A percentile compares a stretch with the other conserved stretches of the same genome.
Evolutionary conservation across 768 basidiomycete species (phyloP).

Genomic region (Leccinellum luteum): DNA sequence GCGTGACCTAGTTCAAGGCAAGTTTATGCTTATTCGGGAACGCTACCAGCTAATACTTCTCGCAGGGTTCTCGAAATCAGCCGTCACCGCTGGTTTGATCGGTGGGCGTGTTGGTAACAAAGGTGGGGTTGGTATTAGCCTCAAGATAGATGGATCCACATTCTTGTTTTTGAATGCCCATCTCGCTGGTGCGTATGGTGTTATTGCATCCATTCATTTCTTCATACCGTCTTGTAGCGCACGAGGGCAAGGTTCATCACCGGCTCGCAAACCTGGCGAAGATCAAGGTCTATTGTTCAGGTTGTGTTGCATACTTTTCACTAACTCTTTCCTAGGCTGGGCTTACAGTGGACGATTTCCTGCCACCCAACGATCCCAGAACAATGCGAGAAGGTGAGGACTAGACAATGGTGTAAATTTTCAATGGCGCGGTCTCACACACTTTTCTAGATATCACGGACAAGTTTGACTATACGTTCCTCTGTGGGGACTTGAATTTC

Average conservation of each 20-base stretch:
- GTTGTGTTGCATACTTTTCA: not conserved
- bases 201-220: not conserved
- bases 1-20: slow-evolving; percentile 61
- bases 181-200: slow-evolving; percentile 59
- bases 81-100: slow-evolving; percentile 86
- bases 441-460: slow-evolving; percentile 64
- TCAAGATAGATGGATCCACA: slow-evolving; percentile 79
- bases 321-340: slow-evolving; percentile 49
- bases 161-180: slow-evolving; percentile 91
- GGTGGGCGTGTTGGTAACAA: slow-evolving; percentile 93
- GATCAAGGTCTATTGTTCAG: slow-evolving; percentile 61
- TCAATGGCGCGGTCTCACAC: slow-evolving; percentile 7
- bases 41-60: not conserved
- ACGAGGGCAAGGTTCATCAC: slow-evolving; percentile 71
- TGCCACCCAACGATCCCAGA: slow-evolving; percentile 61
- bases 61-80: slow-evolving; percentile 70
- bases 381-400: slow-evolving; percentile 71
- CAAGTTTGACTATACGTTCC: slow-evolving; percentile 84
- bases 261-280: slow-evolving; percentile 85
- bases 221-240: slow-evolving; percentile 44
- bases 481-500: slow-evolving; percentile 92
- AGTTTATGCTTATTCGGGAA: slow-evolving; percentile 1
- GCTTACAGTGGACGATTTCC: slow-evolving; percentile 75
- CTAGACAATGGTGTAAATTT: not conserved
- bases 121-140: slow-evolving; percentile 85